Percentiles rank a stretch among this genome's conserved stretches.
Evolutionary conservation across 768 basidiomycete species (phyloP).

Genomic region (Amanita jacksonii): DNA sequence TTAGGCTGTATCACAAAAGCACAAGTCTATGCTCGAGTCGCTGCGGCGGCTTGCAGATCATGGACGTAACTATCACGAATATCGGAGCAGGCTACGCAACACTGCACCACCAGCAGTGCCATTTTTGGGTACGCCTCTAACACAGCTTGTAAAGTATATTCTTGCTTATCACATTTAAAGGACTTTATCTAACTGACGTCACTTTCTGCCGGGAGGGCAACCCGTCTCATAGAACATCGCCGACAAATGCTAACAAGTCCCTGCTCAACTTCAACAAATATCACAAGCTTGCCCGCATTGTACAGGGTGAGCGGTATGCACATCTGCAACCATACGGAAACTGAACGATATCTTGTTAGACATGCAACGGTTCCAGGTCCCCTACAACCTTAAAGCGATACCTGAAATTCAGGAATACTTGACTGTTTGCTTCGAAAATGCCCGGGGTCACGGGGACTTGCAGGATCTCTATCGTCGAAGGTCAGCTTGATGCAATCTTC

Average conservation of each 20-base stretch:
- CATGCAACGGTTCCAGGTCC: slow-evolving; percentile 86
- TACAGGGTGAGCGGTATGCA: slow-evolving; percentile 46
- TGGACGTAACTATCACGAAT: slow-evolving; percentile 83
- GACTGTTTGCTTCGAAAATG: slow-evolving; percentile 61
- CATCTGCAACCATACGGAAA: not conserved
- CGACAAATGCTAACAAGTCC: slow-evolving; percentile 62
- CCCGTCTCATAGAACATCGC: slow-evolving; percentile 73
- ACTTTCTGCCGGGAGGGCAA: slow-evolving; percentile 97
- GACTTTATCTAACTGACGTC: slow-evolving; percentile 82
- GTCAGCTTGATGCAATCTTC: slow-evolving; percentile 32
- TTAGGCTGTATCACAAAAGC: slow-evolving; percentile 81
- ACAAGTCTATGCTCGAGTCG: slow-evolving; percentile 65
- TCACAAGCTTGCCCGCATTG: slow-evolving; percentile 78
- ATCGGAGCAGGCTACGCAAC: slow-evolving; percentile 78
- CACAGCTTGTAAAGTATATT: slow-evolving; percentile 1
- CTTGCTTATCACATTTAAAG: slow-evolving; percentile 25
- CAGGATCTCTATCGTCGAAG: slow-evolving; percentile 82
- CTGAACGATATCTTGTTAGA: slow-evolving; percentile 35
- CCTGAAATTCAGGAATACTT: slow-evolving; percentile 83
- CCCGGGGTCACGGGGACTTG: slow-evolving; percentile 70
- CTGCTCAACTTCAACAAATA: slow-evolving; percentile 97
- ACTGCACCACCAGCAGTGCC: slow-evolving; percentile 91
- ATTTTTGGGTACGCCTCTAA: slow-evolving; percentile 63
- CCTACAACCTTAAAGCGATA: slow-evolving; percentile 81
- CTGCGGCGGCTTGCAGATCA: slow-evolving; percentile 87